phyloP scores from a whole-genome alignment of 495 filamentous ascomycete species.

The Neurospora hispaniola region DNA sequence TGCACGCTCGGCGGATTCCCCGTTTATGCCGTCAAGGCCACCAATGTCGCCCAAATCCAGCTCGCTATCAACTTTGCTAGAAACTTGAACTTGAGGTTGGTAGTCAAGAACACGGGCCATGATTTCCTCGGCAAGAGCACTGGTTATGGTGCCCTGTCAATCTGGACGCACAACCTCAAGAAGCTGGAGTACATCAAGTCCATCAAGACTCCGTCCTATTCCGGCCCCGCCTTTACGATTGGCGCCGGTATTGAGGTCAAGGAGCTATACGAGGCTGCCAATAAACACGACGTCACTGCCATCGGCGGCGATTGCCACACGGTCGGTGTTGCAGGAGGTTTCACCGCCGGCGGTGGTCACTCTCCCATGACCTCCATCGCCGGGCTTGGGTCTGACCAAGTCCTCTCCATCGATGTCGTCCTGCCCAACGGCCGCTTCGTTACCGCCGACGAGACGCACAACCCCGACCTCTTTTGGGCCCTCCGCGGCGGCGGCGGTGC shows the following conservation, averaged over 20 bases:
- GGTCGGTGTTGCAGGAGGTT: conserved; percentile 32
- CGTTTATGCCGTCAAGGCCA: conserved; percentile 46
- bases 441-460: conserved; percentile 34
- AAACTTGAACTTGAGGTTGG: conserved; percentile 46
- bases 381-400: conserved; percentile 40
- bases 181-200: conserved; percentile 15
- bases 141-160: conserved; percentile 38
- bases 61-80: conserved; percentile 53
- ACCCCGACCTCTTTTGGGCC: conserved; percentile 42
- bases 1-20: conserved; percentile 53
- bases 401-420: conserved; percentile 35
- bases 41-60: conserved; percentile 45
- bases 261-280: conserved; percentile 39
- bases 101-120: conserved; percentile 58
- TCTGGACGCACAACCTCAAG: conserved; percentile 47
- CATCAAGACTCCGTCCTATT: conserved; percentile 22
- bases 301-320: conserved; percentile 39
- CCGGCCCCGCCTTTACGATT: conserved; percentile 43
- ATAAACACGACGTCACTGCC: conserved; percentile 35
- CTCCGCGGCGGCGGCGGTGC: conserved; percentile 26
- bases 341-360: conserved; percentile 33
- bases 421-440: conserved; percentile 41
- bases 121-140: conserved; percentile 48
- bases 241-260: conserved; percentile 46
- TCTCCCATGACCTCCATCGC: conserved; percentile 27